Evolutionary conservation across 1,284 basidiomycete species (phyloP).

Genomic region (Ustilago hordei): DNA sequence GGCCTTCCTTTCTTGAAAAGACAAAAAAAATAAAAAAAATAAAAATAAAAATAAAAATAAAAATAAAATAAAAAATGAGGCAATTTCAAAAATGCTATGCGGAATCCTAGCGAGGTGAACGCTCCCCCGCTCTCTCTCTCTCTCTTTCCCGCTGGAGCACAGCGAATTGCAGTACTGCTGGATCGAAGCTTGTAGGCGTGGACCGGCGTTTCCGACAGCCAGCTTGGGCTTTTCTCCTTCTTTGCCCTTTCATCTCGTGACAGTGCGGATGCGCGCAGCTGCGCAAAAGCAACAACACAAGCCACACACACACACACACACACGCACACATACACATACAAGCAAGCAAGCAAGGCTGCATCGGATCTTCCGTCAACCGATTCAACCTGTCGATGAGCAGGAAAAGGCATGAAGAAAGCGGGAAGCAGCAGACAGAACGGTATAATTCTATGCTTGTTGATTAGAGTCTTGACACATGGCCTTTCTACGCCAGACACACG

Average conservation of each 20-base stretch:
- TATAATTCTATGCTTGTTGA: neutral
- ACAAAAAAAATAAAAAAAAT: no score
- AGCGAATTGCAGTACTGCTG: neutral
- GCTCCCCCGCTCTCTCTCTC: neutral
- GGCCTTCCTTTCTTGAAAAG: no score
- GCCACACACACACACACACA: neutral
- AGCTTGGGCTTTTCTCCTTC: neutral
- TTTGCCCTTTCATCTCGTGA: conserved; percentile 1
- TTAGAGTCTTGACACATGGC: conserved; percentile 8
- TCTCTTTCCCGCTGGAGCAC: neutral
- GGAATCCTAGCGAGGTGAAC: no score
- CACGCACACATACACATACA: no score
- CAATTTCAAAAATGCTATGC: no score
- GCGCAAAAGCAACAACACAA: neutral
- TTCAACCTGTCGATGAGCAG: neutral
- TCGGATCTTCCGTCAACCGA: conserved; percentile 7
- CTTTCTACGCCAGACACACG: no score
- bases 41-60: no score
- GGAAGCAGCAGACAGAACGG: neutral
- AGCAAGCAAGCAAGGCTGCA: neutral
- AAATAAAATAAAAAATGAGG: no score
- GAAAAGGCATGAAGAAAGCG: neutral
- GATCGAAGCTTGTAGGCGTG: neutral
- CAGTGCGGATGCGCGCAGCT: neutral
- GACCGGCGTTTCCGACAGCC: neutral